Conservation (phyloP, 2,329 filamentous ascomycete genomes). For the Talaromyces sp. region DNA sequence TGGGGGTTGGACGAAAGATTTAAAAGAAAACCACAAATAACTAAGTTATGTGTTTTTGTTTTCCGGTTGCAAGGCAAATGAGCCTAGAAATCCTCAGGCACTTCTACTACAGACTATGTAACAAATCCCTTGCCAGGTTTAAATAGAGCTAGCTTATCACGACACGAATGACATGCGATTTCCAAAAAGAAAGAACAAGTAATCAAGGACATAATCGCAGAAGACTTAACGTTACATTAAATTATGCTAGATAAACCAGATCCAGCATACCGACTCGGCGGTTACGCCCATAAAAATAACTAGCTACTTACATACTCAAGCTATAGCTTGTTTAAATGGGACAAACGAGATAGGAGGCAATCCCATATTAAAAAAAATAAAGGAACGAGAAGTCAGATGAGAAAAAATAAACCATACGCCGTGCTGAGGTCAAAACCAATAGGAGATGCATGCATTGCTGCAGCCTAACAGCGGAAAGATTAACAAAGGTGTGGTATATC, state of each 20-base stretch:
- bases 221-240: constrained; percentile 8
- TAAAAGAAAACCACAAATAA: constrained; percentile 11
- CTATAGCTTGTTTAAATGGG: background rate
- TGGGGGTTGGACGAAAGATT: constrained; percentile 29
- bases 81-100: background rate
- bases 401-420: background rate
- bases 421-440: background rate
- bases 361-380: background rate
- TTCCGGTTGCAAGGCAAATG: background rate
- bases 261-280: constrained; percentile 10
- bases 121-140: background rate
- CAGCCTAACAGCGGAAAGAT: background rate
- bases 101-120: background rate
- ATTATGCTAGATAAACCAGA: constrained; percentile 13
- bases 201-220: background rate
- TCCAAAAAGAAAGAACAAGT: background rate
- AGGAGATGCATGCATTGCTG: background rate
- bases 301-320: background rate
- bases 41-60: background rate
- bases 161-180: background rate
- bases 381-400: background rate
- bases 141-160: background rate
- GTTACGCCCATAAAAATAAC: background rate
- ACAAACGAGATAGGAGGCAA: background rate
- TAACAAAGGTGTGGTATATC: constrained; percentile 9